Evolutionary conservation across 192 early-diverging fungal species (phyloP).

Genomic region (Umbelopsis vinacea): DNA sequence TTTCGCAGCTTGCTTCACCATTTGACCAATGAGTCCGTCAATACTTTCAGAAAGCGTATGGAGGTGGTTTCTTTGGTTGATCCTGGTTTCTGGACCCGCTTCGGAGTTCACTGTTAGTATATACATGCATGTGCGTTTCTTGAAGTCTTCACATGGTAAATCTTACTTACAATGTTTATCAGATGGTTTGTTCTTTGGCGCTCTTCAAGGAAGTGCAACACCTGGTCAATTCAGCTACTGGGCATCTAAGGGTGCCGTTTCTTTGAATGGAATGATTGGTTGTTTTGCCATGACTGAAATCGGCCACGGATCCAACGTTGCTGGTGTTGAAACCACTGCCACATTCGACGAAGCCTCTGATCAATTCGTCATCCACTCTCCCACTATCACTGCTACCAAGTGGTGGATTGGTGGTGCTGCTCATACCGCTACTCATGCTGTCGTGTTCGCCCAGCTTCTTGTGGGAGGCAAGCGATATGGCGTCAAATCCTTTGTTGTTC

Average conservation of each 20-base stretch:
- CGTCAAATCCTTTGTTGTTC: conserved; percentile 89
- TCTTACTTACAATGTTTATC: neutral
- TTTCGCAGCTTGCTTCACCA: conserved; percentile 72
- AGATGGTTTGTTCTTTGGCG: conserved; percentile 84
- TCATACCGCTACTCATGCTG: conserved; percentile 83
- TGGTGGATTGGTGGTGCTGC: conserved; percentile 98
- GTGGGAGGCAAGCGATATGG: conserved; percentile 84
- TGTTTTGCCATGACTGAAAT: conserved; percentile 96
- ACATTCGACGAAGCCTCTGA: conserved; percentile 83
- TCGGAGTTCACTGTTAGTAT: conserved; percentile 79
- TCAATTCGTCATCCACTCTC: conserved; percentile 87
- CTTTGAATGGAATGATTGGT: conserved; percentile 81
- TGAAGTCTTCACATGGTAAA: neutral
- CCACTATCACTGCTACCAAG: conserved; percentile 81
- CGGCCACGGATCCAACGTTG: conserved; percentile 86
- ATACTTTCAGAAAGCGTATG: conserved; percentile 76
- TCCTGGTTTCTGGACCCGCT: conserved; percentile 89
- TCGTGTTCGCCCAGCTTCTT: conserved; percentile 84
- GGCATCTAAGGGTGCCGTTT: conserved; percentile 81
- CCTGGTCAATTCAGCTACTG: conserved; percentile 85
- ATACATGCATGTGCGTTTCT: neutral
- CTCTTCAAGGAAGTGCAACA: conserved; percentile 83
- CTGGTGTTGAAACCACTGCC: conserved; percentile 92
- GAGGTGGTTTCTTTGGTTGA: conserved; percentile 81
- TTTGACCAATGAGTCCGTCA: conserved; percentile 71